Base-by-base conservation (phyloP, 306 rosid species). In the Casuarina equisetifolia region DNA sequence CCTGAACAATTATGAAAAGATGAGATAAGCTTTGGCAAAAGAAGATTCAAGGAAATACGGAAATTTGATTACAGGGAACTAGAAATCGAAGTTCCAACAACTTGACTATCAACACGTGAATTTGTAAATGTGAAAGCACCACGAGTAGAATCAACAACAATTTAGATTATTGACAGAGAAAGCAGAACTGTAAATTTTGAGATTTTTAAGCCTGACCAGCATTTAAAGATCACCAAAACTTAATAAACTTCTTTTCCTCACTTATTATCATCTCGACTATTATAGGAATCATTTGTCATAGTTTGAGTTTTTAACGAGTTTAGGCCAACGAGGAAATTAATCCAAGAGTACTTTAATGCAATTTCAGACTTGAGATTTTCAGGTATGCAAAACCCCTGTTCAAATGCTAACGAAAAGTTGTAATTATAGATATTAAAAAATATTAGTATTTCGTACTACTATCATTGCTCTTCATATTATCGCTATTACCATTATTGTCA, bases 1-100 rank as follows among this genome's bases (percentile, higher is more conserved):
- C 90, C 99, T 90, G 91, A 46, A 87, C 68, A 84, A 25, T 9
- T 35, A 45, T 3, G 54, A 38, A 64, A 52, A 67, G 32, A 52
- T 58, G 69, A 52, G 51, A 25, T 74, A 58, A 74, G 72, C 72
- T 58, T 63, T 38, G 59, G 13, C 42, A 70, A 81, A 73, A 80
- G 72, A 72, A 52, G 66, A 38, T 74, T 53, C 54, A 78, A 55
- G 73, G 74, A 15, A 72, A 53, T 76, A 76, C 49, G 6, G 50
- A 68, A 75, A 57, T 61, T 79, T 44, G 20, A 59, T 35, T 68
- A 13, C 70, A 81, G 48, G 55, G 57, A 74, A 73, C 25, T 25
- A 25, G 66, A 7, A 39, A 43, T 32, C 39, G 35, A 52, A 76
- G 84, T 79, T 74, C 66, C 17, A 70, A 12, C 70, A 73, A 85